Evolutionary conservation across 768 basidiomycete genomes (phyloP).

Genomic region (Mycena maculata): DNA sequence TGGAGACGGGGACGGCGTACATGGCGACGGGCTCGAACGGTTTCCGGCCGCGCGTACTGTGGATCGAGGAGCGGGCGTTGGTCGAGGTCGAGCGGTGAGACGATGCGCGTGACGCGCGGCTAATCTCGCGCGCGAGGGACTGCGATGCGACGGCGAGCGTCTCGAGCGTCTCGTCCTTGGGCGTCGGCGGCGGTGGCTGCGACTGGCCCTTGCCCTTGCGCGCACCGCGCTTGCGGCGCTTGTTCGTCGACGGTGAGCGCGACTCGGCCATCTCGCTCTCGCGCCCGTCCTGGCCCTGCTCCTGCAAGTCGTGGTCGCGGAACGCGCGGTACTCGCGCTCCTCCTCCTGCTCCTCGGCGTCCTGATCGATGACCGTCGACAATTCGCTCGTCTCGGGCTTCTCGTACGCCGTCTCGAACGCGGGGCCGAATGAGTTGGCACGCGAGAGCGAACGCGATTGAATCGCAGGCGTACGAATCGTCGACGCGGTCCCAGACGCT

Average conservation of each 20-base stretch:
- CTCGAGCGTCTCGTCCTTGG: slow-evolving; percentile 68
- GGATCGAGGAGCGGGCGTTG: slow-evolving; percentile 43
- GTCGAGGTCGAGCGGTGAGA: slow-evolving; percentile 52
- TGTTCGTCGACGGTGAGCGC: slow-evolving; percentile 78
- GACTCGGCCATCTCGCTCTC: slow-evolving; percentile 56
- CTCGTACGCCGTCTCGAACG: slow-evolving; percentile 53
- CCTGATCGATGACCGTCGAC: slow-evolving; percentile 68
- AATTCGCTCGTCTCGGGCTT: slow-evolving; percentile 57
- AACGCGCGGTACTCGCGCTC: slow-evolving; percentile 41
- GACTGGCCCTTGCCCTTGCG: slow-evolving; percentile 82
- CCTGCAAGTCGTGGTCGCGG: slow-evolving; percentile 28
- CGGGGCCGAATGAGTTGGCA: slow-evolving; percentile 69
- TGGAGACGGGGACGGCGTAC: slow-evolving; percentile 55
- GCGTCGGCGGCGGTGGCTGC: slow-evolving; percentile 45
- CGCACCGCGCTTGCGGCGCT: slow-evolving; percentile 85
- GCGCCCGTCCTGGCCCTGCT: slow-evolving; percentile 43
- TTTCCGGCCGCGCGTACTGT: slow-evolving; percentile 34
- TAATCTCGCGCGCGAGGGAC: slow-evolving; percentile 85
- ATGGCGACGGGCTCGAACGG: slow-evolving; percentile 60
- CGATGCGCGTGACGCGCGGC: slow-evolving; percentile 67
- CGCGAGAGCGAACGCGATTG: slow-evolving; percentile 70
- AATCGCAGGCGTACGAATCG: slow-evolving; percentile 63
- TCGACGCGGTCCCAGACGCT: slow-evolving; percentile 58
- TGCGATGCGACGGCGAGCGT: slow-evolving; percentile 86
- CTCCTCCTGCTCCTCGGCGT: slow-evolving; percentile 57